phyloP scores from a whole-genome alignment of 495 filamentous ascomycete genomes.

The Neurospora sp. region DNA sequence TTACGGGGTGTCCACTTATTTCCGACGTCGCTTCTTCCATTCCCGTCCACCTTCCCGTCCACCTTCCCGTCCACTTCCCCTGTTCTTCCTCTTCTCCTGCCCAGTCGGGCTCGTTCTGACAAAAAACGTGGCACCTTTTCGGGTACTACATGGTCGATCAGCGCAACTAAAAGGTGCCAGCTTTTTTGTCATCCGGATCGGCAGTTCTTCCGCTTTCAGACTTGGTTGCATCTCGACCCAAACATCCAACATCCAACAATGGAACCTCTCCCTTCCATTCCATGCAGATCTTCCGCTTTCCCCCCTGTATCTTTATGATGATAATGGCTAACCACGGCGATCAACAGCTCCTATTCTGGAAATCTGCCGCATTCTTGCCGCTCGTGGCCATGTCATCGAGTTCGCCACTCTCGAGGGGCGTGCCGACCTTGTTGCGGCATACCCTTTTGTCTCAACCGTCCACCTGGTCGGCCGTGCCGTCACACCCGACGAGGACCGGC shows the following conservation, averaged over 20 bases:
- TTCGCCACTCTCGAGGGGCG: constrained; percentile 30
- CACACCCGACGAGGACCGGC: constrained; percentile 5
- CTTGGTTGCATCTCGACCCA: not conserved
- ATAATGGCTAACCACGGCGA: not conserved
- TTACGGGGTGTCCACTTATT: not conserved
- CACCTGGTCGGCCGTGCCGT: constrained; percentile 12
- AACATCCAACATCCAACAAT: too few relatives aligned
- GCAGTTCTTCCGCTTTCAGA: not conserved
- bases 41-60: not conserved
- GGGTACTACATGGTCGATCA: too few relatives aligned
- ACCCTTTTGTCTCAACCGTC: constrained; percentile 17
- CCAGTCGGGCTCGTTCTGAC: not conserved
- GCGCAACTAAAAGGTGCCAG: too few relatives aligned
- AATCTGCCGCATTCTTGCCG: constrained; percentile 23
- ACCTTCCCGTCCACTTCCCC: not conserved
- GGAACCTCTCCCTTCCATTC: not conserved
- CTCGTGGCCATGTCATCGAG: constrained; percentile 26
- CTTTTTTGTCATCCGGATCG: too few relatives aligned
- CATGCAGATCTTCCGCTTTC: too few relatives aligned
- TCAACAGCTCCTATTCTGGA: constrained; percentile 26
- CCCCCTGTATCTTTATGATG: too few relatives aligned
- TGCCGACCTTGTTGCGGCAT: constrained; percentile 22
- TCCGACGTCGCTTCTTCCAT: not conserved
- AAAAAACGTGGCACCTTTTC: too few relatives aligned
- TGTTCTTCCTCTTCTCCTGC: not conserved